Base-by-base conservation (phyloP, 768 basidiomycete species). In the Mycena vulgaris region DNA sequence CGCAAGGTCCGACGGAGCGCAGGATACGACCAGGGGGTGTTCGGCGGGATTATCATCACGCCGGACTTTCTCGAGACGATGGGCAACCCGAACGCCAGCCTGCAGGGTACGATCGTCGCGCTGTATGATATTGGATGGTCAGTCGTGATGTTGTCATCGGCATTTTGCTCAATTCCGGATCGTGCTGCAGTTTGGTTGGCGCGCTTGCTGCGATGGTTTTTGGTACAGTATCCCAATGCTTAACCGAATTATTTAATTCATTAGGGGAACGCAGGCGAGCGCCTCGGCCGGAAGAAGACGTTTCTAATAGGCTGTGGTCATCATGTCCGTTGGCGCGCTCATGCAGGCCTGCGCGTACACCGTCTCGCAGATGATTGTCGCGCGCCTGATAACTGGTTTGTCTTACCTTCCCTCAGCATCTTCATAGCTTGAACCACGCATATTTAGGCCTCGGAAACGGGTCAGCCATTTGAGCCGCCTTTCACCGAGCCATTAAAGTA, bases 11-110 rank as follows among this genome's bases (percentile, higher is more conserved):
- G 27, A 53, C 14, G 17, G 40, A 42, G 7, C n/a, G 21, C 25
- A 85, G 85, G 86, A 27, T 87, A 88, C 74, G 86, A 88, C 74
- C 87, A 87, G 63, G 87, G 86, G n/a, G 85, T 88, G 23, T 88
- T 86, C 69, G 87, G 87, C 27, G 86, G 86, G 0, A 86, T 86
- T 63, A 87, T 88, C 60, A 83, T 88, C 58, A 87, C 87, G 8
- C 79, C 80, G 28, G 77, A 82, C 70, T 87, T 88, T 72, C 73
- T 87, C 64, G 71, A 85, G 16, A 84, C 81, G 11, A 86, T 87
- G 85, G 85, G 85, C 3, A 82, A 86, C 75, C 86, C 85, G 14
- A 75, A 82, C 66, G 78, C 85, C 2, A 78, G 78, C 56, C 76
- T 87, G 30, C 85, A 87, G 64, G 86, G 86, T 8, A 84, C 85